Conservation (phyloP, 495 filamentous ascomycete genomes). For the Gamarada debralockiae region DNA sequence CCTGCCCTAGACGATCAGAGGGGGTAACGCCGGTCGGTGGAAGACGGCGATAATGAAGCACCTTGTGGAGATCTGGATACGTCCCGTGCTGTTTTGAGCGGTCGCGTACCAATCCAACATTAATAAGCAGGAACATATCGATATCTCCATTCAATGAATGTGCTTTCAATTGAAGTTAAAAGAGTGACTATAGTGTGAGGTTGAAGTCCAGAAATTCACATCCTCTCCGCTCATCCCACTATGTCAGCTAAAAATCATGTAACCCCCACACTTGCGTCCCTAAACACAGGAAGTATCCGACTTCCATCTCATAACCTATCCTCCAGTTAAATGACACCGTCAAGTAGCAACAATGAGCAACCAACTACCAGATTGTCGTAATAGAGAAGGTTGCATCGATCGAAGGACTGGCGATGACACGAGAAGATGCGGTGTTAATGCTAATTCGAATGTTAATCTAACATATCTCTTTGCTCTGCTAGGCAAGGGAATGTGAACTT, state of each 20-base stretch:
- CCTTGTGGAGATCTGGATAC: no score
- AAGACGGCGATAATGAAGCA: no score
- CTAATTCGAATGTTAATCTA: neutral
- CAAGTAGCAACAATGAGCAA: neutral
- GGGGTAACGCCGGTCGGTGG: no score
- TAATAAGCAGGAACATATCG: neutral
- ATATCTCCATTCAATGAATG: neutral
- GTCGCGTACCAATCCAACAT: no score
- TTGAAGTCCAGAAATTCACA: neutral
- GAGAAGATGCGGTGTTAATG: neutral
- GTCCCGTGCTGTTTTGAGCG: no score
- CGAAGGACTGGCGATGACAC: neutral
- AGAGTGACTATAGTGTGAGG: neutral
- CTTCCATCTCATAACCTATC: neutral
- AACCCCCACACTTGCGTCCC: neutral
- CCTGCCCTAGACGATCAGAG: no score
- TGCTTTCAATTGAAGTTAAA: neutral
- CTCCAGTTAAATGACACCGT: neutral
- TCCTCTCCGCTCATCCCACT: neutral
- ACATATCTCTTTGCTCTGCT: neutral
- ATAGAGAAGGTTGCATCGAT: neutral
- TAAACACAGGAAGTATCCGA: neutral
- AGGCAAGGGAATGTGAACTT: neutral
- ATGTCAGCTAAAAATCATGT: neutral
- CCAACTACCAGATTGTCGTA: neutral